Conservation (phyloP, 2,329 filamentous ascomycete genomes). For the Pseudogymnoascus sp. region DNA sequence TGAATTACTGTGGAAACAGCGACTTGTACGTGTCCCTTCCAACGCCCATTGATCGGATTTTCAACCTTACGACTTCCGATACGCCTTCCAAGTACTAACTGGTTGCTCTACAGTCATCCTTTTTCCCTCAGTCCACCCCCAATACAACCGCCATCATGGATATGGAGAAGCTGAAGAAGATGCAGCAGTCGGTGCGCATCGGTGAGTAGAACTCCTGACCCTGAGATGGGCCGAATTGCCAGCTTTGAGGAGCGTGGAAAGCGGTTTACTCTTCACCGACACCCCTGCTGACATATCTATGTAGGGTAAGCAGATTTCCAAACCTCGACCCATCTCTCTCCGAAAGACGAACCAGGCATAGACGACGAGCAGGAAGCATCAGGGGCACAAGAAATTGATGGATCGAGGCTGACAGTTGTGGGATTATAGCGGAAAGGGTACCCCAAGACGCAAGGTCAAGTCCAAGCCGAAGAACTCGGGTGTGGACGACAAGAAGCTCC, state of each 20-base stretch:
- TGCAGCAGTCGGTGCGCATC: slow-evolving; percentile 55
- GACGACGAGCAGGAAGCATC: not conserved
- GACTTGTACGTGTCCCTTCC: slow-evolving; percentile 14
- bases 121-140: slow-evolving; percentile 22
- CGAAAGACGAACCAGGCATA: slow-evolving; percentile 4
- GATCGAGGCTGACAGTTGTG: slow-evolving; percentile 22
- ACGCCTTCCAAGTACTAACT: slow-evolving; percentile 12
- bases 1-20: slow-evolving; percentile 14
- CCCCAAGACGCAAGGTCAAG: slow-evolving; percentile 96
- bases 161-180: slow-evolving; percentile 57
- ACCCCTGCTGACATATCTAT: slow-evolving; percentile 10
- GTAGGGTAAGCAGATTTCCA: slow-evolving; percentile 9
- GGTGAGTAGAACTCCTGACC: slow-evolving; percentile 19
- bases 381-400: slow-evolving; percentile 13
- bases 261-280: not conserved
- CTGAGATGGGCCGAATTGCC: not conserved
- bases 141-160: slow-evolving; percentile 46
- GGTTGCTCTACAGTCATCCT: slow-evolving; percentile 14
- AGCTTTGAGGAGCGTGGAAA: not conserved
- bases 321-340: not conserved
- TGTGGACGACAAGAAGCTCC: slow-evolving; percentile 99
- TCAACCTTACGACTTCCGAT: slow-evolving; percentile 13
- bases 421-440: slow-evolving; percentile 75
- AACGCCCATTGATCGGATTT: slow-evolving; percentile 4
- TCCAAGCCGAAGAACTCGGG: slow-evolving; percentile 87